Base-by-base conservation (phyloP, 1,139 yeast species). In the Lodderomyces margitis region DNA sequence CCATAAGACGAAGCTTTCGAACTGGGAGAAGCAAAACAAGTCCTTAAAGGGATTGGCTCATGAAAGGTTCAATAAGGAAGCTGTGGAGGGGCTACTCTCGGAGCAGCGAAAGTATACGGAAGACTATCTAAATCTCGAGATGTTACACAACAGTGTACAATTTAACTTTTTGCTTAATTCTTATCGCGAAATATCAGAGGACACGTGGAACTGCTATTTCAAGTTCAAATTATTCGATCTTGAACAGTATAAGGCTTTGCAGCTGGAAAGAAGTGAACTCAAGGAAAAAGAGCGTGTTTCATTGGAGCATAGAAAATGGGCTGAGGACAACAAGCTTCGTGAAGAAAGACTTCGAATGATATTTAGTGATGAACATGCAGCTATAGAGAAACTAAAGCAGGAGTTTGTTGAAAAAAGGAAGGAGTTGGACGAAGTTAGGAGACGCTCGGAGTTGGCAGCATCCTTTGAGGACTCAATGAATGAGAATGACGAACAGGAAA, bases 121-220 rank as follows among this genome's bases (percentile, higher is more conserved):
- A 43, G 78, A 72, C 48, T 62, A 56, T 43, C 54, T 57, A 17
- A 72, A 72, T 47, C 47, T 72, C 44, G 78, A 72, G 51, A 68
- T 72, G 69, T 53, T 72, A 21, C 78, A 72, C 47, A 71, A 68
- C 45, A 66, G 64, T 40, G 58, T 67, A 25, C 75, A 70, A 46
- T 72, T 67, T 50, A 72, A 72, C 47, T 50, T 71, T 20, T 57
- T 72, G 39, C 50, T 67, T 11, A 72, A 72, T 48, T 59, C 74
- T 5, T 72, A 70, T 50, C 54, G 78, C 38, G 68, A 62, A 27
- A 65, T 72, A 37, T 56, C 74, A 0, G 58, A 55, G 11, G 70
- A 68, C 21, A 70, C 75, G 0, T 70, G 76, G 77, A 46, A 53
- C 12, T 56, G 59, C 28, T 72, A 69, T 51, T 72, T 61, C 51